phyloP scores from a whole-genome alignment of 2,329 filamentous ascomycete species.

The Aureobasidium sp. region DNA sequence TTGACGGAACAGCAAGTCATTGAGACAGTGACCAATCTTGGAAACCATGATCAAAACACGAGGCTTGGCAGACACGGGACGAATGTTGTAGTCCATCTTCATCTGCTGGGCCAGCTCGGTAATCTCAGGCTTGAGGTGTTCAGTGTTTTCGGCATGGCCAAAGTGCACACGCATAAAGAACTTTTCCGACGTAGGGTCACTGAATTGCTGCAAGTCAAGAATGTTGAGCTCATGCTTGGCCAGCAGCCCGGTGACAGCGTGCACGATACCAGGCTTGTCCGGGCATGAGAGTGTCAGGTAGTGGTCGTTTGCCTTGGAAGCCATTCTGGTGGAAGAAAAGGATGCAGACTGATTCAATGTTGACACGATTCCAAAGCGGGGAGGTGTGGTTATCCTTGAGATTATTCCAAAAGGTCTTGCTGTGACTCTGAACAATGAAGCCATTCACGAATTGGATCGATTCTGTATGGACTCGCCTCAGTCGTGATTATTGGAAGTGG shows the following conservation, averaged over 20 bases:
- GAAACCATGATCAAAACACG: slow-evolving; percentile 82
- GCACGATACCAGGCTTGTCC: slow-evolving; percentile 77
- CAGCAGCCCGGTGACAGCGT: slow-evolving; percentile 73
- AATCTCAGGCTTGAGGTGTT: slow-evolving; percentile 51
- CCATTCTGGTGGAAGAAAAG: slow-evolving; percentile 1
- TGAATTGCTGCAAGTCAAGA: slow-evolving; percentile 78
- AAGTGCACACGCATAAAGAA: slow-evolving; percentile 92
- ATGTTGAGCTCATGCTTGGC: slow-evolving; percentile 70
- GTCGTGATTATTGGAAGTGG: neutral
- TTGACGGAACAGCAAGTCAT: slow-evolving; percentile 74
- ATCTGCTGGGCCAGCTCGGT: slow-evolving; percentile 55
- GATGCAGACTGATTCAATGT: slow-evolving; percentile 4
- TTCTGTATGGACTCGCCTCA: neutral
- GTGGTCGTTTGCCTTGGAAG: slow-evolving; percentile 43
- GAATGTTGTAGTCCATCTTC: slow-evolving; percentile 64
- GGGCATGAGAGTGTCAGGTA: slow-evolving; percentile 78
- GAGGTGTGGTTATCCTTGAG: slow-evolving; percentile 8
- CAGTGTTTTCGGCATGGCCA: slow-evolving; percentile 48
- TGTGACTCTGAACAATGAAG: slow-evolving; percentile 6
- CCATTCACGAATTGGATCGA: neutral
- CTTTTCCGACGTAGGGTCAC: slow-evolving; percentile 62
- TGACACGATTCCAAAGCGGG: neutral
- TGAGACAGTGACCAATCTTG: slow-evolving; percentile 80
- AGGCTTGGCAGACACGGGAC: slow-evolving; percentile 61
- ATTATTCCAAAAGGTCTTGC: slow-evolving; percentile 7